Evolutionary conservation across 2,329 filamentous ascomycete genomes (phyloP).

Genomic region (Leptodontidium sp.): DNA sequence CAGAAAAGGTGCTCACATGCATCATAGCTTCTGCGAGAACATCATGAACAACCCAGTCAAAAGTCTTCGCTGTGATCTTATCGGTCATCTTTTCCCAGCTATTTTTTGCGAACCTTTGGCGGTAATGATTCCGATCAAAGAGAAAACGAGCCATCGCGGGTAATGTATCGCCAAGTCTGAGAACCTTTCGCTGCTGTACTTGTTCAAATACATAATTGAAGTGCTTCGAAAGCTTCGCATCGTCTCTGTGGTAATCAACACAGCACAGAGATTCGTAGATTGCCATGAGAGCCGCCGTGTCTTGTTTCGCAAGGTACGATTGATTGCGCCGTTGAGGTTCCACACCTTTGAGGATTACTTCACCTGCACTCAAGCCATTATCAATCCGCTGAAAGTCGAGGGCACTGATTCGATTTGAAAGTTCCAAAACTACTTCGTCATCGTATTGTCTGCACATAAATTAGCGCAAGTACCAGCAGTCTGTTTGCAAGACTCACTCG

Average conservation of each 20-base stretch:
- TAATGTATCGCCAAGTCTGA: conserved; percentile 78
- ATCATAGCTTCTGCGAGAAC: conserved; percentile 73
- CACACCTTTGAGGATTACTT: conserved; percentile 55
- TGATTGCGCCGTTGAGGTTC: conserved; percentile 42
- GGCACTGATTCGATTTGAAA: conserved; percentile 64
- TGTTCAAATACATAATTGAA: conserved; percentile 87
- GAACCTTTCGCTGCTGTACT: conserved; percentile 78
- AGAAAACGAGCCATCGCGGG: conserved; percentile 87
- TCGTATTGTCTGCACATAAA: conserved; percentile 45
- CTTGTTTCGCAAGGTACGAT: conserved; percentile 46
- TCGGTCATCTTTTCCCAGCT: conserved; percentile 73
- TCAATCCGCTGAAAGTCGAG: conserved; percentile 70
- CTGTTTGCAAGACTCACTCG: conserved; percentile 55
- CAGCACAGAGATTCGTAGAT: conserved; percentile 91
- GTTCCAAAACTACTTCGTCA: conserved; percentile 59
- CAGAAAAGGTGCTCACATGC: conserved; percentile 62
- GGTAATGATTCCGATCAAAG: conserved; percentile 73
- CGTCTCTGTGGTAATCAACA: conserved; percentile 73
- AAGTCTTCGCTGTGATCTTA: conserved; percentile 74
- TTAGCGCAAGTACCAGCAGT: conserved; percentile 24
- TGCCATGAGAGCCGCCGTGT: conserved; percentile 73
- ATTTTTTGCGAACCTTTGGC: conserved; percentile 70
- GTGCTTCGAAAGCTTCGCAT: conserved; percentile 39
- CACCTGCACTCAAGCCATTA: conserved; percentile 64
- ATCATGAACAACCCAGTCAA: conserved; percentile 86